phyloP scores from a whole-genome alignment of 225 moss, liverwort and hornwort species.

The Rhytidiadelphus loreus region DNA sequence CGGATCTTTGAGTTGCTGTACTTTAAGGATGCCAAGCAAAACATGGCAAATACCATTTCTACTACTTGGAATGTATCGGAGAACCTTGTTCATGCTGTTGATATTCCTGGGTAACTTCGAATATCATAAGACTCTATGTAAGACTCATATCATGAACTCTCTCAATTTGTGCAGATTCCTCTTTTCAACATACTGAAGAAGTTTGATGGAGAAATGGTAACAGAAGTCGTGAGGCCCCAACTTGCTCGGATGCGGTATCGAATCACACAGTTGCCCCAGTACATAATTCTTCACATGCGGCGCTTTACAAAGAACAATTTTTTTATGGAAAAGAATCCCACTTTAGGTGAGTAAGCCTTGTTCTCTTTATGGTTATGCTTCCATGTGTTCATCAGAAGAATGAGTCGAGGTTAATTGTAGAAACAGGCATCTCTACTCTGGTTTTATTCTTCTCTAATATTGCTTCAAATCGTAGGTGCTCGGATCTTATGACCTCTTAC shows the following conservation, averaged over 20 bases:
- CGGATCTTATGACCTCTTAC: not conserved
- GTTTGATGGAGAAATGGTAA: slow-evolving; percentile 89
- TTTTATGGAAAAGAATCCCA: slow-evolving; percentile 95
- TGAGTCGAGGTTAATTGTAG: not conserved
- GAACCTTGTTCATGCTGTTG: not conserved
- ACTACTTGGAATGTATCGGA: not conserved
- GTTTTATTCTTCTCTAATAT: not conserved
- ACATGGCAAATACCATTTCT: not conserved
- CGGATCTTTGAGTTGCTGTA: not conserved
- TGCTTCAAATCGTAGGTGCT: not conserved
- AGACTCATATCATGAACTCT: not conserved
- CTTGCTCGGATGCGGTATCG: slow-evolving; percentile 86
- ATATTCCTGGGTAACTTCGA: not conserved
- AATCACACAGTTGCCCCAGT: slow-evolving; percentile 78
- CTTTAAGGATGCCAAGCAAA: not conserved
- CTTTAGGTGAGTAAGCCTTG: slow-evolving; percentile 33
- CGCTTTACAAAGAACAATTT: slow-evolving; percentile 97
- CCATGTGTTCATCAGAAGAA: not conserved
- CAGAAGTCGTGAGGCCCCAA: slow-evolving; percentile 96
- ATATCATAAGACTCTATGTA: not conserved
- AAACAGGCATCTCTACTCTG: not conserved
- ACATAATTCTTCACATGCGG: slow-evolving; percentile 88
- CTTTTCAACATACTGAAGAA: slow-evolving; percentile 95
- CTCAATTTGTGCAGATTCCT: slow-evolving; percentile 36
- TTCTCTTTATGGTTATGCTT: not conserved